A percentile compares a stretch with the other conserved stretches of the same genome.
Evolutionary conservation across 495 filamentous ascomycete species (phyloP).

Genomic region (Opeltia flavorubescens): DNA sequence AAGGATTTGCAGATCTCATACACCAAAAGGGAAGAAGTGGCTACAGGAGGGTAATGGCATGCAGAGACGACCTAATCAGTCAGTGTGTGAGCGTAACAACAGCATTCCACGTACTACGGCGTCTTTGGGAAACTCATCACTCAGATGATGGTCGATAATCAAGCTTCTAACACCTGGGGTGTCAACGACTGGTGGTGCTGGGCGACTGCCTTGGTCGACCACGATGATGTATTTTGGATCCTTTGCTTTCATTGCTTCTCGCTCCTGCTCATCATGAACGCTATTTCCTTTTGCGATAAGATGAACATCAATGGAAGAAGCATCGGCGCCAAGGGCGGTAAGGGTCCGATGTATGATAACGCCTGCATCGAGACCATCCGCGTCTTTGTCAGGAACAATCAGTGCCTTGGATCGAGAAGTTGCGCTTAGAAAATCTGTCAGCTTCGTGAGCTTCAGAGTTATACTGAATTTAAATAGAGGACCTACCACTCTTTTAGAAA

Average conservation of each 20-base stretch:
- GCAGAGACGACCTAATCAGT: conserved; percentile 39
- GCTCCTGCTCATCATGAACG: conserved; percentile 33
- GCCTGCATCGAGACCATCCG: conserved; percentile 44
- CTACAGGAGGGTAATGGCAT: conserved; percentile 40
- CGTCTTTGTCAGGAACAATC: conserved; percentile 48
- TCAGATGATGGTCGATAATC: conserved; percentile 46
- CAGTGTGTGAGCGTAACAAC: too few species aligned
- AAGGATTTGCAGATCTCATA: conserved; percentile 40
- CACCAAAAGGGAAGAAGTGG: conserved; percentile 40
- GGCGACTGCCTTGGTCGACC: conserved; percentile 43
- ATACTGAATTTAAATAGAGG: background rate
- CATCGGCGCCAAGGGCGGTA: conserved; percentile 31
- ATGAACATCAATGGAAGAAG: conserved; percentile 33
- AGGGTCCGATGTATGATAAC: conserved; percentile 42
- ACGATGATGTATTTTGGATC: conserved; percentile 40
- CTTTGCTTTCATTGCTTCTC: conserved; percentile 28
- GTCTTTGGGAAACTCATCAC: conserved; percentile 36
- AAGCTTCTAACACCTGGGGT: conserved; percentile 24
- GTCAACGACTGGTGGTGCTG: conserved; percentile 31
- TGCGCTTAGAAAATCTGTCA: conserved; percentile 8
- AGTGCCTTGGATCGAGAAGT: conserved; percentile 20
- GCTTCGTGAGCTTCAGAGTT: background rate
- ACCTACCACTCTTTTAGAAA: conserved; percentile 32
- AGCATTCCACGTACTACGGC: conserved; percentile 10
- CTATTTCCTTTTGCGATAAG: conserved; percentile 36